Base-by-base conservation (phyloP, 1,139 yeast genomes). In the Candida frijolesensis region DNA sequence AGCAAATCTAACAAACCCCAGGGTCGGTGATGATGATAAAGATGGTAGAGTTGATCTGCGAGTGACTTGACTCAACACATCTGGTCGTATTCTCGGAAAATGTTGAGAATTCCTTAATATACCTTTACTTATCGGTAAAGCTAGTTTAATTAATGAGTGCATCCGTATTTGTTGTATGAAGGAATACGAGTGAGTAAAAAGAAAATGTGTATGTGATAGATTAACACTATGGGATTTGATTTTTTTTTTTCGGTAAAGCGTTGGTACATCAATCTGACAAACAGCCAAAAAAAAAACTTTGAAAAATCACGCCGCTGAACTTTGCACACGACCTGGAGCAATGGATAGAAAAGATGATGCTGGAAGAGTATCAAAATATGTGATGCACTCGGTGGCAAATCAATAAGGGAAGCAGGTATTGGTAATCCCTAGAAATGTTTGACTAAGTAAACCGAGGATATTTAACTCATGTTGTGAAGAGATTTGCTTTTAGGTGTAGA, bases 1-100 rank as follows among this genome's bases (percentile, higher is more conserved):
- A 12, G 51, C 54, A 29, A 42, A 43, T 47, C 57, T 48, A 12
- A 18, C 41, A 37, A 34, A 34, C 11, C 38, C 22, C 5, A 34
- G 22, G 22, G 22, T 19, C 4, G 22, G 7, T 15, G 19, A 34
- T 34, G 38, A 10, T 15, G 41, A 10, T 11, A 25, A 16, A 11
- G 35, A 32, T 32, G 15, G 29, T 25, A 25, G 29, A 25, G 38
- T 34, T 34, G 38, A 16, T 34, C 38, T 16, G 18, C 18, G 38
- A 15, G 7, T 16, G 27, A 7, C 29, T 12, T 19, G 12, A 29
- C 27, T 15, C 41, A 10, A 37, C 14, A 37, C 41, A 37, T 12
- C 27, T 19, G 16, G 41, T 37, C 41, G 41, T 37, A 37, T 37
- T 34, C 40, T 38, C 8, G 46, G 10, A 6, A 30, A 33, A 29